Base-by-base conservation (phyloP, 495 filamentous ascomycete species). In the Xylaria bambusicola region DNA sequence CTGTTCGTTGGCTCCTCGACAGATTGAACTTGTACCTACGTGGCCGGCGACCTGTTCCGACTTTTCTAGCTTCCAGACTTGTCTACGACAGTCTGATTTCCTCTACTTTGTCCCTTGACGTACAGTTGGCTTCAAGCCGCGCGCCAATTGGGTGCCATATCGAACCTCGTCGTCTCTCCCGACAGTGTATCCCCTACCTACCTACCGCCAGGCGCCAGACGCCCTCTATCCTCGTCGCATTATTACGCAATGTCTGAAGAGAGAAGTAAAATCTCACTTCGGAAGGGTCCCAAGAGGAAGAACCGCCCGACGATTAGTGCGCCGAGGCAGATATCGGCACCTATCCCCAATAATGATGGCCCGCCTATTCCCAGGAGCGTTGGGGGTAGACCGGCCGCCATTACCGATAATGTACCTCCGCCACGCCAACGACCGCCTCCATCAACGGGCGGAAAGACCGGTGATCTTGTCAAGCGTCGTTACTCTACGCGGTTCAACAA, bases 401-500 rank as follows among this genome's bases (percentile, higher is more conserved):
- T 66, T 3, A 44, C 74, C 15, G 66, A 67, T 3, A 63, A 70
- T 24, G 61, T 55, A 12, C 69, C 75, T 15, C 66, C 60, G 33
- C 68, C 71, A 41, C 73, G 76, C 20, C 76, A 72, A n/a, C 70
- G 77, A 10, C 75, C 75, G 20, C 75, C 75, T 12, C 75, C 73
- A 6, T 66, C 71, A 52, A 71, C 64, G 35, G 74, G 74, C 46
- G 77, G 73, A 41, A 47, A 90, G 76, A 96, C 93, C 3, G 87
- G 91, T 20, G 95, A 99, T 72, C 78, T 98, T 48, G 95, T 99
- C 49, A 98, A 98, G 75, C 80, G 90, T 57, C 80, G 94, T 55
- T 98, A 97, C 72, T 98, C 94, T 17, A 92, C 92, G 27, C 84
- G 93, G 50, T 97, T 97, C 71, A 90, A 90, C 62, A 84, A 88